Evolutionary conservation across 208 protist species (phyloP).

Genomic region (Leishmania mexicana): DNA sequence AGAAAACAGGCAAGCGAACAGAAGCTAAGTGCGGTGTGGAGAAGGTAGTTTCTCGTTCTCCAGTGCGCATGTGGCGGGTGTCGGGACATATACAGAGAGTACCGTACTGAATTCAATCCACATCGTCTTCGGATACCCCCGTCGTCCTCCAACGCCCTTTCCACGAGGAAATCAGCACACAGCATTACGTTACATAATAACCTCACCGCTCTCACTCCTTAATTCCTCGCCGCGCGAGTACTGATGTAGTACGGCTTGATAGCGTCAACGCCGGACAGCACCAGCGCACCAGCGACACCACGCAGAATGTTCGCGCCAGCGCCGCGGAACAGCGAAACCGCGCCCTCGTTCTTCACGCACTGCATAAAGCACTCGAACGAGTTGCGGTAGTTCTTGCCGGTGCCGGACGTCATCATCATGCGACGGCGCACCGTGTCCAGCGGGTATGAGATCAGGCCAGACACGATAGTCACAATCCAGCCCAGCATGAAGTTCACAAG

Average conservation of each 20-base stretch:
- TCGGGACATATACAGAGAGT: background rate
- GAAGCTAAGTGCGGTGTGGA: background rate
- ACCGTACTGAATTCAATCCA: background rate
- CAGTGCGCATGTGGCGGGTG: background rate
- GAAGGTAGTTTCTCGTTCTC: background rate
- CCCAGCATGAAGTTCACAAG: constrained; percentile 75
- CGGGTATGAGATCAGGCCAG: constrained; percentile 93
- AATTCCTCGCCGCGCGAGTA: constrained; percentile 41
- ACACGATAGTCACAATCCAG: constrained; percentile 72
- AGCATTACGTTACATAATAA: background rate
- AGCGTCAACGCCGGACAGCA: constrained; percentile 80
- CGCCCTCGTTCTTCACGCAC: constrained; percentile 69
- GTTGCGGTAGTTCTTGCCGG: constrained; percentile 71
- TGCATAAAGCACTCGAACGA: constrained; percentile 69
- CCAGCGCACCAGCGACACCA: constrained; percentile 77
- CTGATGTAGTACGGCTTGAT: constrained; percentile 84
- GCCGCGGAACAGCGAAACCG: constrained; percentile 58
- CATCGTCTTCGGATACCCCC: background rate
- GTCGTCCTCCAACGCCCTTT: background rate
- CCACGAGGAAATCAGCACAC: background rate
- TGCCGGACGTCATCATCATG: constrained; percentile 95
- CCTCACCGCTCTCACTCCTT: constrained; percentile 18
- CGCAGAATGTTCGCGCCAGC: constrained; percentile 81
- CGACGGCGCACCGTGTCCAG: constrained; percentile 98
- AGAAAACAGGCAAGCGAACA: background rate